Conservation (phyloP, 345 rosid genomes). For the Noccaea bulbosa region DNA sequence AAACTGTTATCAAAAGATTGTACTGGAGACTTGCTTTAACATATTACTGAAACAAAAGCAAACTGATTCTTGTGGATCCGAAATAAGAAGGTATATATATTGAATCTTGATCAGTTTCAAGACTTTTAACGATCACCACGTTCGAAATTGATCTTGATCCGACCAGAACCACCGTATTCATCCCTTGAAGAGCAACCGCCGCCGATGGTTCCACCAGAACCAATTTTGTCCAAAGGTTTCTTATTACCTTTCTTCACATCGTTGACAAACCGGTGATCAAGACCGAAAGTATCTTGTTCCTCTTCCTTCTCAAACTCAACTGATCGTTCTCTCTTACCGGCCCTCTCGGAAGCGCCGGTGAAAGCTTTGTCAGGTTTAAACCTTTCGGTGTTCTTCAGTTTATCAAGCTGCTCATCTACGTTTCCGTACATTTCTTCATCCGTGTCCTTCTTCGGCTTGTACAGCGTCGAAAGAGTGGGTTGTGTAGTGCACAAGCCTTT, state of each 20-base stretch:
- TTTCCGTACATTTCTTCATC: slow-evolving; percentile 88
- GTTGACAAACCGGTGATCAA: slow-evolving; percentile 82
- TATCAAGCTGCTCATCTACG: slow-evolving; percentile 81
- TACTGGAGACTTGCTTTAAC: slow-evolving; percentile 14
- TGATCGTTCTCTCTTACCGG: slow-evolving; percentile 77
- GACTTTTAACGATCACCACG: slow-evolving; percentile 51
- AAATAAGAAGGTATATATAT: not conserved
- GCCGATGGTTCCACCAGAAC: slow-evolving; percentile 81
- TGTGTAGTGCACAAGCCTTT: slow-evolving; percentile 89
- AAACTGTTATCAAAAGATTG: slow-evolving; percentile 16
- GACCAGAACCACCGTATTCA: slow-evolving; percentile 71
- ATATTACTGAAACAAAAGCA: slow-evolving; percentile 28
- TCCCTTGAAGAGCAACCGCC: slow-evolving; percentile 84
- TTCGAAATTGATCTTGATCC: slow-evolving; percentile 84
- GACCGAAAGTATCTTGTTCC: slow-evolving; percentile 94
- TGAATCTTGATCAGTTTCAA: no score
- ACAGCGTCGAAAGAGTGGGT: slow-evolving; percentile 83
- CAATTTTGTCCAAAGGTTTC: slow-evolving; percentile 81
- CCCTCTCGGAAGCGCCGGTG: slow-evolving; percentile 68
- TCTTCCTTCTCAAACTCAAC: slow-evolving; percentile 91
- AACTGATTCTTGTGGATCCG: slow-evolving; percentile 25
- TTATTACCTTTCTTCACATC: slow-evolving; percentile 86
- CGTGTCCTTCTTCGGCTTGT: slow-evolving; percentile 77
- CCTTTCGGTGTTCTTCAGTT: slow-evolving; percentile 83
- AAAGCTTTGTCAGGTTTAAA: slow-evolving; percentile 88